phyloP scores from a whole-genome alignment of 2,329 filamentous ascomycete genomes.

The Claviceps maximensis region DNA sequence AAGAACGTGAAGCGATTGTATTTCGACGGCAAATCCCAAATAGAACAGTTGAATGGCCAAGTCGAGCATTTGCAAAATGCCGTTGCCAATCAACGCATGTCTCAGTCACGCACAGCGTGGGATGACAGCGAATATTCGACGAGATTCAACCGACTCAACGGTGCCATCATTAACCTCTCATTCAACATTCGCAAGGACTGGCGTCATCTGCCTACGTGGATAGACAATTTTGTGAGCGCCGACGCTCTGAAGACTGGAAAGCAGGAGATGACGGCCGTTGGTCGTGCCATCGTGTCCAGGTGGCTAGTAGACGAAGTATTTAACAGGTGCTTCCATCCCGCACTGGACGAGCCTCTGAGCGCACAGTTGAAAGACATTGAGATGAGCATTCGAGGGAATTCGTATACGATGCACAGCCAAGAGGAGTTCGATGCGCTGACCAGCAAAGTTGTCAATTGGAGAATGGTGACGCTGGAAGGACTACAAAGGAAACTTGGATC shows the following conservation, averaged over 20 bases:
- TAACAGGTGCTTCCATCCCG: constrained; percentile 83
- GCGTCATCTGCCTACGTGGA: constrained; percentile 68
- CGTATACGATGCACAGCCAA: constrained; percentile 58
- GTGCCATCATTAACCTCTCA: constrained; percentile 84
- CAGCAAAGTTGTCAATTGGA: constrained; percentile 82
- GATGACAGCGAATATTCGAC: constrained; percentile 91
- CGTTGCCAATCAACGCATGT: constrained; percentile 90
- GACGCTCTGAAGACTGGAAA: constrained; percentile 79
- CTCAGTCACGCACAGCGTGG: constrained; percentile 82
- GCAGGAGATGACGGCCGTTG: constrained; percentile 95
- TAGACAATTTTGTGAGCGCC: constrained; percentile 65
- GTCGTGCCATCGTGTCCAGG: constrained; percentile 72
- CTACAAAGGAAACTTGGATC: constrained; percentile 57
- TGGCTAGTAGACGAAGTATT: constrained; percentile 91
- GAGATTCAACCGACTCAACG: constrained; percentile 81
- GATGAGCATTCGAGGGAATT: constrained; percentile 68
- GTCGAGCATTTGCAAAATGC: constrained; percentile 94
- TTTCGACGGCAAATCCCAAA: constrained; percentile 87
- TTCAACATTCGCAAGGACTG: constrained; percentile 97
- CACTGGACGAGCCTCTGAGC: constrained; percentile 64
- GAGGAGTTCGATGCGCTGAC: constrained; percentile 85
- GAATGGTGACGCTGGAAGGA: constrained; percentile 87
- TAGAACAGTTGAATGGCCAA: constrained; percentile 75
- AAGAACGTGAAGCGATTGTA: constrained; percentile 97
- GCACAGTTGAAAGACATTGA: constrained; percentile 74